A percentile compares a stretch with the other conserved stretches of the same genome.
Conservation (phyloP, 495 filamentous ascomycete genomes). For the Letharia columbiana region DNA sequence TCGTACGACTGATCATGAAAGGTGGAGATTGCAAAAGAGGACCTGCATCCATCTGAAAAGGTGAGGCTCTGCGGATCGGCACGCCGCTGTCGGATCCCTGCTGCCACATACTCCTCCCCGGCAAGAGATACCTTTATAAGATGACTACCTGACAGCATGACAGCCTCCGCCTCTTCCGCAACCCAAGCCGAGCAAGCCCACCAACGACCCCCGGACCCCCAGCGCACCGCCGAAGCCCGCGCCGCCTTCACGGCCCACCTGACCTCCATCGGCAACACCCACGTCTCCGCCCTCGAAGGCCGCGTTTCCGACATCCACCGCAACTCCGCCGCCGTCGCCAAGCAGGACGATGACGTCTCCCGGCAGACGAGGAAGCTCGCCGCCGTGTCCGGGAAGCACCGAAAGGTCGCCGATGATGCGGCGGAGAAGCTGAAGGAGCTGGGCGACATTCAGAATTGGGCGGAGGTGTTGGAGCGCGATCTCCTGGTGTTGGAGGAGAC, state of each 20-base stretch:
- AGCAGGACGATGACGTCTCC: conserved; percentile 63
- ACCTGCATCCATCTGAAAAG: not conserved
- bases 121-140: not conserved
- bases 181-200: not conserved
- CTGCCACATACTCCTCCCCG: not conserved
- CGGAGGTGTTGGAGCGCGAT: conserved; percentile 89
- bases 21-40: not conserved
- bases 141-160: not conserved
- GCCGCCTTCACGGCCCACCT: conserved; percentile 71
- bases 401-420: conserved; percentile 58
- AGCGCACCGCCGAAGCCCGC: conserved; percentile 56
- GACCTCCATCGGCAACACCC: conserved; percentile 53
- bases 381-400: conserved; percentile 62
- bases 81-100: not conserved
- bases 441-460: conserved; percentile 96
- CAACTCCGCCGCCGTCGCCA: conserved; percentile 59
- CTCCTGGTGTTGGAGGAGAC: conserved; percentile 84
- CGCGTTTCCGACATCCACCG: conserved; percentile 61
- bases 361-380: conserved; percentile 57
- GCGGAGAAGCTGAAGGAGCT: conserved; percentile 77
- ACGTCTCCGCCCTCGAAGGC: conserved; percentile 58
- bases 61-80: conserved; percentile 4
- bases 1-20: not conserved
- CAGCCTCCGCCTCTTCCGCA: not conserved
- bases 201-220: conserved; percentile 20